Percentiles rank a stretch among this genome's conserved stretches.
Conservation (phyloP, 1,139 yeast species). For the Kodamaea plutei region DNA sequence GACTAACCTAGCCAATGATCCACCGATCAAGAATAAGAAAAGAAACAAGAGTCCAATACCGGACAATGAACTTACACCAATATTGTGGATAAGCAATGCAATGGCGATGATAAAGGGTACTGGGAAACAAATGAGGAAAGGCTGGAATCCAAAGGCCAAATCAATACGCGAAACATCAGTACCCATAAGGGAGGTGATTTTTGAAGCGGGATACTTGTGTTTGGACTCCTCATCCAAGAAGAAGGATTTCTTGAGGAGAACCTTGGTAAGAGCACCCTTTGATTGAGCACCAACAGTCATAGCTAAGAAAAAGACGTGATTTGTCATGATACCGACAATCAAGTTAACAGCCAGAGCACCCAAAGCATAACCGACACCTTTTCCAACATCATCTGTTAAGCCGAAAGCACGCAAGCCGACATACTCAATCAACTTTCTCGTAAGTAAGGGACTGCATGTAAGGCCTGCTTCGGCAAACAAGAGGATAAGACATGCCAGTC, state of each 20-base stretch:
- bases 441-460: slow-evolving; percentile 28
- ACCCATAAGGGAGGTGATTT: slow-evolving; percentile 55
- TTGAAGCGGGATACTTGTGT: slow-evolving; percentile 28
- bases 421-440: slow-evolving; percentile 38
- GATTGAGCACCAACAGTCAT: slow-evolving; percentile 40
- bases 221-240: slow-evolving; percentile 23
- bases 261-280: slow-evolving; percentile 32
- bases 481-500: slow-evolving; percentile 18
- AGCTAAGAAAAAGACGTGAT: slow-evolving; percentile 60
- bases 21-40: slow-evolving; percentile 37
- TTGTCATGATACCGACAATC: slow-evolving; percentile 42
- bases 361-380: slow-evolving; percentile 30
- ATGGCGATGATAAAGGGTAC: slow-evolving; percentile 58
- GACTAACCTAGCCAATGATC: slow-evolving; percentile 35
- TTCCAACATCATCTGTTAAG: slow-evolving; percentile 18
- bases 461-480: slow-evolving; percentile 15
- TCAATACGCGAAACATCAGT: slow-evolving; percentile 79
- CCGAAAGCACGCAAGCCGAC: slow-evolving; percentile 31
- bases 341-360: slow-evolving; percentile 22
- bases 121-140: slow-evolving; percentile 59
- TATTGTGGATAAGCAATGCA: slow-evolving; percentile 59
- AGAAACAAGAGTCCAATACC: slow-evolving; percentile 45
- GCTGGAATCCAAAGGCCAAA: slow-evolving; percentile 68
- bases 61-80: slow-evolving; percentile 70
- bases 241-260: slow-evolving; percentile 29